These are phyloP conservation scores for Thelonectria olida DNA, from an alignment of 2,329 filamentous ascomycete genomes.

Conservation along the genomic window DNA sequence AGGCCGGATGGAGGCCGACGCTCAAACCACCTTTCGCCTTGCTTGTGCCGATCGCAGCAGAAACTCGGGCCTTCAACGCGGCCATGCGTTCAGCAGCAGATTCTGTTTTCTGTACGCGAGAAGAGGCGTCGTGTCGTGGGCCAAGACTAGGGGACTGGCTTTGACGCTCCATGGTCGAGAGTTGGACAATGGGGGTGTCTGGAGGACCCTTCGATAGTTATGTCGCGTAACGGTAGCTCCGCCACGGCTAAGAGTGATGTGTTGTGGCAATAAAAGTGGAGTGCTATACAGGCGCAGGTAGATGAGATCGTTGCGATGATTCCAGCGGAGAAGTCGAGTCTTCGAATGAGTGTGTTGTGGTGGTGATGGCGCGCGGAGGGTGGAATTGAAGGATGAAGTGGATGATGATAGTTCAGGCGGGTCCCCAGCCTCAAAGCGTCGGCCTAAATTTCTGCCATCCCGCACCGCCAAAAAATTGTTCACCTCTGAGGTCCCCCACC, in stretches of 20 bases:
- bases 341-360: not conserved
- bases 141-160: slow-evolving; percentile 61
- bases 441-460: slow-evolving; percentile 52
- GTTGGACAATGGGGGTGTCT: not conserved
- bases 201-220: not conserved
- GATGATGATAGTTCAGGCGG: not conserved
- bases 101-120: slow-evolving; percentile 64
- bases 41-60: slow-evolving; percentile 72
- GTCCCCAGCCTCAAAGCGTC: slow-evolving; percentile 1
- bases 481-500: slow-evolving; percentile 35
- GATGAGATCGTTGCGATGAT: not conserved
- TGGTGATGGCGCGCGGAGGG: not conserved
- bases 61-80: slow-evolving; percentile 81
- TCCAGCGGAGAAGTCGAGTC: not conserved
- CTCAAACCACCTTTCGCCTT: slow-evolving; percentile 75
- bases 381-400: slow-evolving; percentile 4
- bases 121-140: slow-evolving; percentile 63
- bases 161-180: slow-evolving; percentile 59
- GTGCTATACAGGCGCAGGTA: not conserved
- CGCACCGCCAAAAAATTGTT: slow-evolving; percentile 58
- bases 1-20: slow-evolving; percentile 79
- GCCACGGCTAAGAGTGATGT: not conserved
- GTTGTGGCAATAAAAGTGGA: not conserved
- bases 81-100: slow-evolving; percentile 74
- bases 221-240: not conserved